phyloP scores from a whole-genome alignment of 2,329 filamentous ascomycete genomes.

The Cladosporium austrohemisphaericum region DNA sequence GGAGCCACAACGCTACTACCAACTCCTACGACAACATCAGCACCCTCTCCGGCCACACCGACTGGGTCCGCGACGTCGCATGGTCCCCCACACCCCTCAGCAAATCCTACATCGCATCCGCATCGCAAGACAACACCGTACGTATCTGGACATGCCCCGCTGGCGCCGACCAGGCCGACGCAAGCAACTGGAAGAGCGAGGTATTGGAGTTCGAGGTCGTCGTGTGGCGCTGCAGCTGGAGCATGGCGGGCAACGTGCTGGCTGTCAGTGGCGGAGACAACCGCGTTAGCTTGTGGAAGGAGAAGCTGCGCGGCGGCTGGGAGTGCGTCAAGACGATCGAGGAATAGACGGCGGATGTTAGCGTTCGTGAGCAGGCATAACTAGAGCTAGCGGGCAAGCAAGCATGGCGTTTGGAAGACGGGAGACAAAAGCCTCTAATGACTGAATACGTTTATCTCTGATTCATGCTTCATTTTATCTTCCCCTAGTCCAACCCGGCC shows the following conservation, averaged over 20 bases:
- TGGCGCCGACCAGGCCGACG: slow-evolving; percentile 36
- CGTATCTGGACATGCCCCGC: slow-evolving; percentile 78
- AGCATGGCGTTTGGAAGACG: not conserved
- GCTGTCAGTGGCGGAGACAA: slow-evolving; percentile 93
- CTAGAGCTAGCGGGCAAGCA: not conserved
- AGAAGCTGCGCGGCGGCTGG: slow-evolving; percentile 95
- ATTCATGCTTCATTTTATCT: too few relatives aligned
- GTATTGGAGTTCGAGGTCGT: slow-evolving; percentile 82
- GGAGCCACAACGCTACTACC: slow-evolving; percentile 65
- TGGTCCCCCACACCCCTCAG: slow-evolving; percentile 94
- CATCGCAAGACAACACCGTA: slow-evolving; percentile 94
- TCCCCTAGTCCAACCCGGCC: too few relatives aligned
- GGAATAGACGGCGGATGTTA: slow-evolving; percentile 26
- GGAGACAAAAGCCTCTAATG: not conserved
- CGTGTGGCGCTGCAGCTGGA: slow-evolving; percentile 97
- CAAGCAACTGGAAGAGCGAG: slow-evolving; percentile 78
- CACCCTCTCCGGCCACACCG: slow-evolving; percentile 76
- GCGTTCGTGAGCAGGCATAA: not conserved
- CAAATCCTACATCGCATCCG: slow-evolving; percentile 94
- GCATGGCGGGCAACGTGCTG: slow-evolving; percentile 90
- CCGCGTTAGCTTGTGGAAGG: slow-evolving; percentile 97
- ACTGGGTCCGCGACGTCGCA: slow-evolving; percentile 97
- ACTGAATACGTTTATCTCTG: slow-evolving; percentile 4
- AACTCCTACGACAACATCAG: slow-evolving; percentile 40
- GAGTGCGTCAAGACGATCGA: slow-evolving; percentile 96